Conservation (phyloP, 176 grass and related monocot genomes). For the Typha latifolia region DNA sequence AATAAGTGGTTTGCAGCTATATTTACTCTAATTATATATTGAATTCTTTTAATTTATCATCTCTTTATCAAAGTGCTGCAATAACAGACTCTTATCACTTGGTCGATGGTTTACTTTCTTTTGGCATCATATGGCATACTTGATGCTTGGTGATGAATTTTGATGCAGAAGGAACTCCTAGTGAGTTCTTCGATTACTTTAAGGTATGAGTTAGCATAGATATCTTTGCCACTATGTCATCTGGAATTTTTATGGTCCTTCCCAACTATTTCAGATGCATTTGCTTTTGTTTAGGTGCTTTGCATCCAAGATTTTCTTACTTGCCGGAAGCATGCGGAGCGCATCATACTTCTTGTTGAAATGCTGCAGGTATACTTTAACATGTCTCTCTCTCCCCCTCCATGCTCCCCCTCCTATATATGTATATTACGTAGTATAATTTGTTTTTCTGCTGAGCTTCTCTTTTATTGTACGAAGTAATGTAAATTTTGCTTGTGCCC, state of each 20-base stretch:
- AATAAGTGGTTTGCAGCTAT: too few species aligned
- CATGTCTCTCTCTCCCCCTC: not conserved
- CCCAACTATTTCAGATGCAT: constrained; percentile 7
- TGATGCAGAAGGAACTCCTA: constrained; percentile 95
- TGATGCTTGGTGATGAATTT: constrained; percentile 90
- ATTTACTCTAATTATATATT: too few species aligned
- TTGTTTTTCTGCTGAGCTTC: too few species aligned
- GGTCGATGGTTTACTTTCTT: not conserved
- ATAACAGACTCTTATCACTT: not conserved
- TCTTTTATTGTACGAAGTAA: too few species aligned
- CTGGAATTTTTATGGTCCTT: not conserved
- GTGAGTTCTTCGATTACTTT: constrained; percentile 97
- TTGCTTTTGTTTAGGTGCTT: constrained; percentile 51
- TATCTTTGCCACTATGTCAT: constrained; percentile 8
- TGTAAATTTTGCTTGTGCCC: too few species aligned
- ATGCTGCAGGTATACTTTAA: constrained; percentile 99
- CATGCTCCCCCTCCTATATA: too few species aligned
- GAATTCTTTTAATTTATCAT: too few species aligned
- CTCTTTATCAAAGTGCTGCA: constrained; percentile 1
- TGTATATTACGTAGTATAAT: too few species aligned
- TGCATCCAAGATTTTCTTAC: constrained; percentile 99
- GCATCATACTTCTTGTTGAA: constrained; percentile 95
- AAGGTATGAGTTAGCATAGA: constrained; percentile 50
- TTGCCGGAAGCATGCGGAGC: constrained; percentile 92
- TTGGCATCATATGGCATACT: not conserved